A percentile compares a stretch with the other conserved stretches of the same genome.
These are phyloP conservation scores for Lupinus albus DNA, from an alignment of 306 rosid species.

Conservation along the genomic window DNA sequence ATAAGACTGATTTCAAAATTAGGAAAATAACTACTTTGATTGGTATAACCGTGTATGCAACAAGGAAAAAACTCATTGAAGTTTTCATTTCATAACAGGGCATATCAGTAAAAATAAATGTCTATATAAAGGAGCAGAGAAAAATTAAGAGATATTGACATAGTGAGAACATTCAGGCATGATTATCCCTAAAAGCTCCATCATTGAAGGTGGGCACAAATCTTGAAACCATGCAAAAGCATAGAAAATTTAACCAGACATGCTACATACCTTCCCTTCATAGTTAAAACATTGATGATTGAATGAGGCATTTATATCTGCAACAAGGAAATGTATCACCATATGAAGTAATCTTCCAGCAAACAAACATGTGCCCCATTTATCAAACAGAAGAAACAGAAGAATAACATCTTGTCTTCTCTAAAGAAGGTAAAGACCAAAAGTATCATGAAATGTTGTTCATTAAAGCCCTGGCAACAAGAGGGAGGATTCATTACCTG, in stretches of 20 bases:
- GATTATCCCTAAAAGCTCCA: constrained; percentile 20
- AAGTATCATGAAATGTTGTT: constrained; percentile 11
- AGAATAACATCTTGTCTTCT: constrained; percentile 16
- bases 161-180: constrained; percentile 31
- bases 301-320: constrained; percentile 85
- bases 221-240: neutral
- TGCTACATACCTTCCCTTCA: constrained; percentile 78
- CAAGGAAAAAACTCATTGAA: neutral
- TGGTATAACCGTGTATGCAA: neutral
- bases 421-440: constrained; percentile 11
- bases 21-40: constrained; percentile 13
- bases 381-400: constrained; percentile 24
- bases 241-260: constrained; percentile 34
- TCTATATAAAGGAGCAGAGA: neutral
- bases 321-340: constrained; percentile 34
- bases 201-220: constrained; percentile 14
- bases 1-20: constrained; percentile 10
- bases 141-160: neutral
- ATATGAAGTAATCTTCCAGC: constrained; percentile 14
- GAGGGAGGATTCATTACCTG: constrained; percentile 54
- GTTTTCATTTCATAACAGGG: constrained; percentile 17
- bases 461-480: constrained; percentile 13
- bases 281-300: constrained; percentile 73
- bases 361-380: constrained; percentile 33
- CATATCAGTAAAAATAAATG: constrained; percentile 23